These are phyloP conservation scores for Cladosporium colombiae DNA, from an alignment of 2,329 filamentous ascomycete species.

Conservation along the genomic window DNA sequence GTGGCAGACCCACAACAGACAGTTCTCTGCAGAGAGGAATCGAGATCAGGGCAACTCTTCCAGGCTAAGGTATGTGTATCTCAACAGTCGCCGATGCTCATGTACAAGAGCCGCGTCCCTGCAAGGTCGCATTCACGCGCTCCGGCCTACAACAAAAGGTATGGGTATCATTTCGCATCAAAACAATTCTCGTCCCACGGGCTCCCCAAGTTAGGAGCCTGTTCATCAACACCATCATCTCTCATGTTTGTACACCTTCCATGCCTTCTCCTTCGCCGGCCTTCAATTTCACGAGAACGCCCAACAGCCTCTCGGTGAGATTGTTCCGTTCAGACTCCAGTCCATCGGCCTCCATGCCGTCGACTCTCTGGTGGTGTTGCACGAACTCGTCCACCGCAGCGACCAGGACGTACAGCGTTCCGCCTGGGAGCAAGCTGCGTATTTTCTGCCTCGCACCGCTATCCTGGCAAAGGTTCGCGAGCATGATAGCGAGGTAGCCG, in stretches of 20 bases:
- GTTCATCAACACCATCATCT: neutral
- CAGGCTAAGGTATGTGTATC: neutral
- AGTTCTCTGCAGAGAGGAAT: neutral
- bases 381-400: slow-evolving; percentile 64
- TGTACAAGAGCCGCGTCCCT: neutral
- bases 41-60: neutral
- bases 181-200: neutral
- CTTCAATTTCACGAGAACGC: slow-evolving; percentile 47
- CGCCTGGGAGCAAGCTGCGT: slow-evolving; percentile 43
- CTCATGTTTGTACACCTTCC: neutral
- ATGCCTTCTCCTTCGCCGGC: slow-evolving; percentile 13
- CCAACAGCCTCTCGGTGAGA: slow-evolving; percentile 57
- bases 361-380: slow-evolving; percentile 60
- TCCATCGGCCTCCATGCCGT: slow-evolving; percentile 53
- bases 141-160: neutral
- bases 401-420: slow-evolving; percentile 53
- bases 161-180: slow-evolving; percentile 4
- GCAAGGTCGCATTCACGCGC: neutral
- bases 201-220: neutral
- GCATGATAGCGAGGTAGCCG: slow-evolving; percentile 80
- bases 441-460: slow-evolving; percentile 41
- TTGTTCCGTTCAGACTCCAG: slow-evolving; percentile 48
- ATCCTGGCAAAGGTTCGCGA: slow-evolving; percentile 76
- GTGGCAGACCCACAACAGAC: neutral
- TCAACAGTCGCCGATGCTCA: neutral